These are phyloP conservation scores for Platanthera guangdongensis DNA, from an alignment of 106 monocot genomes.

Conservation along the genomic window DNA sequence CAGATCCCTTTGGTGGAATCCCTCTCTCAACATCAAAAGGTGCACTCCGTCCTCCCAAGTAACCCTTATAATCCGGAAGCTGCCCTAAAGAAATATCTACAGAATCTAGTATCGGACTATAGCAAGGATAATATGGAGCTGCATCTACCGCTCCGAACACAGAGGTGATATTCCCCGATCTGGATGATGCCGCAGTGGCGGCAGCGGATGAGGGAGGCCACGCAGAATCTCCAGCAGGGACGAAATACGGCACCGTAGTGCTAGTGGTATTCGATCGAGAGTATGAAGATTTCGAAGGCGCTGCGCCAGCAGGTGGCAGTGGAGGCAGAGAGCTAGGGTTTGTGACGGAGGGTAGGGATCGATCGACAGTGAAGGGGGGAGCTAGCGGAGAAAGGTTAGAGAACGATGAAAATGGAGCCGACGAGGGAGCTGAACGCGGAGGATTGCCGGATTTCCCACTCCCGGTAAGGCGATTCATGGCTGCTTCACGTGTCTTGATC, in stretches of 20 bases:
- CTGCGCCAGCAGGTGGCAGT: neutral
- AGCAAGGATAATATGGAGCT: constrained; percentile 6
- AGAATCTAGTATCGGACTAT: neutral
- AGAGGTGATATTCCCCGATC: neutral
- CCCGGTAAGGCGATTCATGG: neutral
- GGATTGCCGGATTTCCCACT: neutral
- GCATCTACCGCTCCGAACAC: neutral
- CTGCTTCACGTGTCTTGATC: neutral
- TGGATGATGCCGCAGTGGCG: neutral
- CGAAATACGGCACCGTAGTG: neutral
- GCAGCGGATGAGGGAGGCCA: neutral
- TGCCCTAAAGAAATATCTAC: neutral
- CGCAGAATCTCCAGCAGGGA: neutral
- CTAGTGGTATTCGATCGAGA: neutral
- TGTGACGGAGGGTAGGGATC: neutral
- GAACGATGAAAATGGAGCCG: neutral
- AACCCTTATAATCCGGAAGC: neutral
- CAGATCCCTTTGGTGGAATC: neutral
- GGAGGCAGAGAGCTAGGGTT: neutral
- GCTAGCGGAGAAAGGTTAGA: constrained; percentile 7
- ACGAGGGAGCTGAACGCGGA: neutral
- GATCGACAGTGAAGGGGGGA: constrained; percentile 10
- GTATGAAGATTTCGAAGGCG: neutral
- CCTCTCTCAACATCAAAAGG: constrained; percentile 6
- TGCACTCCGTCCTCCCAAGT: constrained; percentile 5